Base-by-base conservation (phyloP, 2,329 filamentous ascomycete genomes). In the Eurotiales sp. region DNA sequence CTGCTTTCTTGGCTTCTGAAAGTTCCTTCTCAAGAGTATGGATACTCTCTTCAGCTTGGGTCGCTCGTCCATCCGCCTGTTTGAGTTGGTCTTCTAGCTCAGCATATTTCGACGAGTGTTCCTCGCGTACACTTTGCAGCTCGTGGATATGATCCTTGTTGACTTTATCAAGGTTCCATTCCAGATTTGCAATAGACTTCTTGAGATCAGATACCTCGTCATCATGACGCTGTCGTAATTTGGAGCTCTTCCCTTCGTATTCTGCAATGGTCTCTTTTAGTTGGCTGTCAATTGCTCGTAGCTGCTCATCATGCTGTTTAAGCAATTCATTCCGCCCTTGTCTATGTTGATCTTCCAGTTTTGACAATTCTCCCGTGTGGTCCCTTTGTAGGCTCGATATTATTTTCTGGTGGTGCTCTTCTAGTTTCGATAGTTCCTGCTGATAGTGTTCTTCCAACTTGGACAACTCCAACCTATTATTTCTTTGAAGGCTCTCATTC, bases 401-500 rank as follows among this genome's bases (percentile, higher is more conserved):
- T 4, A 29, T 50, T 8, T 50, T 40, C 15, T 36, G 40, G 47
- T 50, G 47, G 17, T 30, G 47, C 32, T 50, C 39, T 14, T 50
- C 37, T 60, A 61, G 7, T 25, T 50, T 50, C n/a, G 47, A 50
- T 30, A 43, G 66, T 1, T 67, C 59, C 40, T 66, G 64, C 17
- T 70, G 73, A 52, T 78, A 69, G 53, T 77, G 73, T 54, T 76
- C 74, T 53, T 79, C 73, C 22, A 78, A 58, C 58, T 74, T 81
- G 65, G 75, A 76, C 6, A 86, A 58, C 51, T 90, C 85, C 32
- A 82, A 79, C 47, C 86, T 83, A 61, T 93, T 87, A 30, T 83
- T 79, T 41, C 77, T 77, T 58, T 89, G 87, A n/a, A 91, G 72
- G 3, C 36, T 53, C 12, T 10, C 80, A 79, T 48, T 92, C 85